Percentiles rank a stretch among this genome's conserved stretches.
Conservation (phyloP, 2,329 filamentous ascomycete species). For the Rhynchosporium graminicola region DNA sequence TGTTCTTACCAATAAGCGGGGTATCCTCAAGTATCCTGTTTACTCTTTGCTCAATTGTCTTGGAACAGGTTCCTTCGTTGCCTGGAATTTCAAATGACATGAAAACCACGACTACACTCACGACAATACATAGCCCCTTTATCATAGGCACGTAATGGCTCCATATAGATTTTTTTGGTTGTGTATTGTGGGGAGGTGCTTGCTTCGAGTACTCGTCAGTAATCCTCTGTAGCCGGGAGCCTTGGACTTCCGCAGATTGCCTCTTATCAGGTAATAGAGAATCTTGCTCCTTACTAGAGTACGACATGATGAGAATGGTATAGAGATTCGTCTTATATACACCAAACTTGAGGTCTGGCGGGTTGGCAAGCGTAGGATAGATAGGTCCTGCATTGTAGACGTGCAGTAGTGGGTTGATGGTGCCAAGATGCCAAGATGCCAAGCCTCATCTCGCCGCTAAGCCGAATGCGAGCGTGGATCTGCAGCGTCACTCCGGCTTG, state of each 20-base stretch:
- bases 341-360: neutral
- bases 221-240: constrained; percentile 32
- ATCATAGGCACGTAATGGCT: constrained; percentile 18
- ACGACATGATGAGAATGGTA: constrained; percentile 24
- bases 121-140: constrained; percentile 25
- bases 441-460: constrained; percentile 7
- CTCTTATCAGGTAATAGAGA: constrained; percentile 36
- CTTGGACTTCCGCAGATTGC: constrained; percentile 36
- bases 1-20: constrained; percentile 48
- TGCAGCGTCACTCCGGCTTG: constrained; percentile 12
- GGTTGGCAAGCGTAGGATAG: too few relatives aligned
- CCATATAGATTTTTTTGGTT: neutral
- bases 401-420: constrained; percentile 3
- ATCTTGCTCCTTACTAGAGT: constrained; percentile 37
- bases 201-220: constrained; percentile 19
- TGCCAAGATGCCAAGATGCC: neutral
- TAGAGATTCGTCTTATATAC: neutral
- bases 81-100: constrained; percentile 16
- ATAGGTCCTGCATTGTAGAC: too few relatives aligned
- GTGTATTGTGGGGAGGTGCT: neutral
- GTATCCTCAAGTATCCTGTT: constrained; percentile 47
- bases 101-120: constrained; percentile 24
- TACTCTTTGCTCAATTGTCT: constrained; percentile 42
- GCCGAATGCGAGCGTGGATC: constrained; percentile 10
- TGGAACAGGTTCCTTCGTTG: constrained; percentile 22